These are phyloP conservation scores for Cystobasidium tubakii DNA, from an alignment of 768 basidiomycete genomes.

Conservation along the genomic window DNA sequence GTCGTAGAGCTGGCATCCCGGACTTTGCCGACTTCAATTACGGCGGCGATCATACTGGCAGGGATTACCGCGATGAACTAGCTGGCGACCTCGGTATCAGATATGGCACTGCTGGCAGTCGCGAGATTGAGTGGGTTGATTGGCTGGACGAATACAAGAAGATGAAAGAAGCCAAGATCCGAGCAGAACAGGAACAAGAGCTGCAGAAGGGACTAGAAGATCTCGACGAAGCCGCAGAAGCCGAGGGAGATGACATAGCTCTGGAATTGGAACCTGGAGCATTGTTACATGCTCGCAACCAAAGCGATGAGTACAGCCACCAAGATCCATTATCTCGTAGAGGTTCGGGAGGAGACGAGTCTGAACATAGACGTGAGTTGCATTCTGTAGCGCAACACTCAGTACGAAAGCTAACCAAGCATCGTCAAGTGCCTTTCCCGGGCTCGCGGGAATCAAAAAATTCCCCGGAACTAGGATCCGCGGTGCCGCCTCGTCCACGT, in stretches of 20 bases:
- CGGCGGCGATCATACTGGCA: background rate
- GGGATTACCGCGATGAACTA: slow-evolving; percentile 32
- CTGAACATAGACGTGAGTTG: background rate
- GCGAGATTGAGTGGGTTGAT: slow-evolving; percentile 53
- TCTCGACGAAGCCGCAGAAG: background rate
- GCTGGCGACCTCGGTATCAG: slow-evolving; percentile 21
- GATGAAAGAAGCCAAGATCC: slow-evolving; percentile 52
- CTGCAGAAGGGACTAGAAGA: background rate
- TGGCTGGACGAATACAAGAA: slow-evolving; percentile 53
- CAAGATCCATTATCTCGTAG: background rate
- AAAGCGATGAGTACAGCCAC: background rate
- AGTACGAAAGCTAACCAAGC: background rate
- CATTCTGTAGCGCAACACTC: background rate
- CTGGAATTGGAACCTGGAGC: background rate
- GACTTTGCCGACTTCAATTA: slow-evolving; percentile 5
- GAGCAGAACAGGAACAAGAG: slow-evolving; percentile 45
- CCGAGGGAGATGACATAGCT: slow-evolving; percentile 7
- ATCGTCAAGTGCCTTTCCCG: background rate
- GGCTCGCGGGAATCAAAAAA: background rate
- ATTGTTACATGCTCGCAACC: background rate
- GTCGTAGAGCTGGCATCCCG: slow-evolving; percentile 35
- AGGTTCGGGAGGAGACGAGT: background rate
- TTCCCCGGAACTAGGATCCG: background rate
- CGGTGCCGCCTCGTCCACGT: background rate
- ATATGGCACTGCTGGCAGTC: slow-evolving; percentile 32